Conservation (phyloP, 257 asterid genomes). For the Forsythia viridissima region DNA sequence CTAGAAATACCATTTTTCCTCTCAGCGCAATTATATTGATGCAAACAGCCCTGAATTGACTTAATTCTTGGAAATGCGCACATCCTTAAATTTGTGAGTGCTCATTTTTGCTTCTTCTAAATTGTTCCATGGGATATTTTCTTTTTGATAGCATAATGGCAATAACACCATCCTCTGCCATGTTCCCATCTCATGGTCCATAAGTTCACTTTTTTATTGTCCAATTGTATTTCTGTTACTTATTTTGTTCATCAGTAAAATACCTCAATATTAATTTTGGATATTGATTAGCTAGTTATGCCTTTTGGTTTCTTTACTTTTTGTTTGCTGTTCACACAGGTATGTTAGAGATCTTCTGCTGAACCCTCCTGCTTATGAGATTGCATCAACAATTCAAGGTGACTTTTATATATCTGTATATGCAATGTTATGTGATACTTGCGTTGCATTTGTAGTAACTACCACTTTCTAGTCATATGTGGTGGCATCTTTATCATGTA, state of each 20-base stretch:
- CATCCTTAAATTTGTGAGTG: neutral
- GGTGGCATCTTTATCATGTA: neutral
- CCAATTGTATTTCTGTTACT: neutral
- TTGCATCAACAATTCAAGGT: constrained; percentile 85
- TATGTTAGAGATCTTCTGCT: constrained; percentile 85
- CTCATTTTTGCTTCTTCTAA: neutral
- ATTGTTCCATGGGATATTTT: neutral
- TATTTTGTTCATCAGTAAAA: neutral
- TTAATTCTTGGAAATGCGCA: neutral
- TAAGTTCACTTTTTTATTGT: neutral
- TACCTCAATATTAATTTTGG: neutral
- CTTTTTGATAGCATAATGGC: neutral
- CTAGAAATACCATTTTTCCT: neutral
- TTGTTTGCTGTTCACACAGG: constrained; percentile 43
- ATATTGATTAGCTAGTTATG: neutral
- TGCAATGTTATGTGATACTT: neutral
- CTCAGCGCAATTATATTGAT: neutral
- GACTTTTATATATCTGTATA: constrained; percentile 5
- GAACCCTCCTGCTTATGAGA: constrained; percentile 93
- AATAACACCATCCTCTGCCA: neutral
- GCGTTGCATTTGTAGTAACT: neutral
- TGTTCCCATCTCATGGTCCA: neutral
- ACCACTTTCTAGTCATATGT: constrained; percentile 10
- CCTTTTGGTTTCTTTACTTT: constrained; percentile 17
- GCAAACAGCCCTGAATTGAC: neutral